phyloP scores from a whole-genome alignment of 176 grass and related monocot species.

The Triticum turgidum region DNA sequence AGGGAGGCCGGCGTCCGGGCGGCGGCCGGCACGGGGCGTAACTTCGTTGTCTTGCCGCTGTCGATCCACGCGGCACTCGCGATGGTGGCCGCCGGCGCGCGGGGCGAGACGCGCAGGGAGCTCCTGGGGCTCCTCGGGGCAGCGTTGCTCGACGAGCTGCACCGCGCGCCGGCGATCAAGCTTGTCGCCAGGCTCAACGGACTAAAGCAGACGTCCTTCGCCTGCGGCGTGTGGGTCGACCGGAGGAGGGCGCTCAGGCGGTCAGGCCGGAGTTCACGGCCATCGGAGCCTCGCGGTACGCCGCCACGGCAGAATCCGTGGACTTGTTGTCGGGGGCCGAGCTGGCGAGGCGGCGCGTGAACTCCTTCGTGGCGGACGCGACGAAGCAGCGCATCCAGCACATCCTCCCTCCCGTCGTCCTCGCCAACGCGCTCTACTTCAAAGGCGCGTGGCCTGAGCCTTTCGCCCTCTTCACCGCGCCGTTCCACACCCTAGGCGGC shows the following conservation, averaged over 20 bases:
- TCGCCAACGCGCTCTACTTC: conserved; percentile 27
- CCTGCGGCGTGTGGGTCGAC: conserved; percentile 35
- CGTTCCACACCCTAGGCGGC: background rate
- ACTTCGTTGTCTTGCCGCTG: conserved; percentile 26
- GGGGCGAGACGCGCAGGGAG: conserved; percentile 4
- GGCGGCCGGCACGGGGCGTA: background rate
- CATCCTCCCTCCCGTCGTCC: conserved; percentile 15
- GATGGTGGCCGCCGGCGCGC: conserved; percentile 6
- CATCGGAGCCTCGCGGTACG: background rate
- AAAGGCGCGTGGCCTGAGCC: background rate
- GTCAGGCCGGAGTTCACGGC: background rate
- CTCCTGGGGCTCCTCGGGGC: conserved; percentile 3
- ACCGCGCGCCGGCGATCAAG: background rate
- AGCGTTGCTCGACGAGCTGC: background rate
- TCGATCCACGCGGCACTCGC: conserved; percentile 26
- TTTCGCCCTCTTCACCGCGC: background rate
- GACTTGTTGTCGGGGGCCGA: background rate
- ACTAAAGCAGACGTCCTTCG: conserved; percentile 17
- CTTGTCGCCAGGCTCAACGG: background rate
- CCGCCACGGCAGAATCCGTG: background rate
- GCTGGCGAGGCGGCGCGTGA: background rate
- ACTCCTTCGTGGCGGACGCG: background rate
- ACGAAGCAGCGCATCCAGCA: background rate
- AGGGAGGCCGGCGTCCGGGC: background rate
- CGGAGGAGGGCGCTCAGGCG: background rate